Conservation (phyloP, 345 rosid species). For the Mallotus nudiflorus region DNA sequence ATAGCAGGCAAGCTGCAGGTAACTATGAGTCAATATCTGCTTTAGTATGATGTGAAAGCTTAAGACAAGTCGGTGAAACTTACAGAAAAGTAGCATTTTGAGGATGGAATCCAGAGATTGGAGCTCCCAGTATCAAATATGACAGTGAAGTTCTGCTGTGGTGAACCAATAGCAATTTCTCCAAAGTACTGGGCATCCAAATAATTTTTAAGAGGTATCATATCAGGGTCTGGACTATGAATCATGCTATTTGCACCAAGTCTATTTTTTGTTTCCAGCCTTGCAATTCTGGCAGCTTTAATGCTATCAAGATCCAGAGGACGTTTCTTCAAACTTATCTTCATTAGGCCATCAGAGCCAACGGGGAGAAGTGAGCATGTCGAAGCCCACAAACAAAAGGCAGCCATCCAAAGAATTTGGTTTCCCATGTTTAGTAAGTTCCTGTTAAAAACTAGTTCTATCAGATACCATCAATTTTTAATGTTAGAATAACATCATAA, state of each 20-base stretch:
- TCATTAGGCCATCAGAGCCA: conserved; percentile 47
- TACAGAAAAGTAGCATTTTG: conserved; percentile 69
- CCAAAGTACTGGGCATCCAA: conserved; percentile 75
- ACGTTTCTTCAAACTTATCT: conserved; percentile 67
- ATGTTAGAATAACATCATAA: too few relatives aligned
- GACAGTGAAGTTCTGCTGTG: conserved; percentile 73
- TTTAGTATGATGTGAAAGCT: not conserved
- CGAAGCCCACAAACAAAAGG: conserved; percentile 45
- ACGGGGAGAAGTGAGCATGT: conserved; percentile 47
- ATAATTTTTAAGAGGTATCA: conserved; percentile 66
- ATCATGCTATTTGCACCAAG: conserved; percentile 9
- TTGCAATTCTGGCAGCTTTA: conserved; percentile 42
- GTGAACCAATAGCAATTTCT: conserved; percentile 72
- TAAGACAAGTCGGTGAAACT: conserved; percentile 26
- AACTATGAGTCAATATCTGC: not conserved
- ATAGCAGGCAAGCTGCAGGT: conserved; percentile 67
- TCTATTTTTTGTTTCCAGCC: conserved; percentile 22
- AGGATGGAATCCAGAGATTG: conserved; percentile 86
- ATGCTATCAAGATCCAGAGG: conserved; percentile 42
- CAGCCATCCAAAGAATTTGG: conserved; percentile 27
- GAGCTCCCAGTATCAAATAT: conserved; percentile 86
- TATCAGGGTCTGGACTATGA: conserved; percentile 31
- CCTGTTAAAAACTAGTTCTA: conserved; percentile 18
- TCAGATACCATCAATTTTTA: too few relatives aligned
- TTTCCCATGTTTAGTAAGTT: conserved; percentile 33